Percentiles rank a stretch among this genome's conserved stretches.
Evolutionary conservation across 441 rosid genomes (phyloP).

Genomic region (Populus tomentosa): DNA sequence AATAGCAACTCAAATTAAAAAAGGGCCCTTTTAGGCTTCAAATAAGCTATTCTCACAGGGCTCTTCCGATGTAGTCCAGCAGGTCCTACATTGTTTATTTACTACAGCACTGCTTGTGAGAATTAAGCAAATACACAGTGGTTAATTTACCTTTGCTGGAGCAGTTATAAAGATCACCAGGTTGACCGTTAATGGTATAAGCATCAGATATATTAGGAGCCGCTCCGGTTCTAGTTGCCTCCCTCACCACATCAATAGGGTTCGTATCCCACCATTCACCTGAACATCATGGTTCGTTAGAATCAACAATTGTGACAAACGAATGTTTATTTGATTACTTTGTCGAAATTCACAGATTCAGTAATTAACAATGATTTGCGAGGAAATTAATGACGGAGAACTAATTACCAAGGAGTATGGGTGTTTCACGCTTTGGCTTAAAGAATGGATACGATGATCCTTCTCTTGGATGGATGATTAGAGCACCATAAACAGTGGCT

Average conservation of each 20-base stretch:
- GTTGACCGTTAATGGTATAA: conserved; percentile 53
- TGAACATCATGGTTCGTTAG: conserved; percentile 14
- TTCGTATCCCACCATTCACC: conserved; percentile 95
- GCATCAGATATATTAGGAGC: conserved; percentile 54
- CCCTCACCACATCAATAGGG: conserved; percentile 68
- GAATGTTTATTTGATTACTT: neutral
- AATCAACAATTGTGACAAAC: neutral
- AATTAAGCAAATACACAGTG: neutral
- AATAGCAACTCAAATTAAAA: too few species aligned
- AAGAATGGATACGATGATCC: conserved; percentile 68
- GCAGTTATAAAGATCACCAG: conserved; percentile 85
- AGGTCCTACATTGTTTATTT: neutral
- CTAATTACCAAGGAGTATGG: conserved; percentile 56
- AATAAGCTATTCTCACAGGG: too few species aligned
- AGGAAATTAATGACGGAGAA: neutral
- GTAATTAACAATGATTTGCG: neutral
- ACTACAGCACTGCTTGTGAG: neutral
- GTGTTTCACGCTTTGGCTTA: conserved; percentile 58
- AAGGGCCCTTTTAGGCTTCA: too few species aligned
- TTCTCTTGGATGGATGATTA: conserved; percentile 57
- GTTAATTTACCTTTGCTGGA: conserved; percentile 53
- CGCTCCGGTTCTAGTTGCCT: conserved; percentile 64
- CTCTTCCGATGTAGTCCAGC: neutral
- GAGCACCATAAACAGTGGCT: too few species aligned
- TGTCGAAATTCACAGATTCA: neutral